Evolutionary conservation across 1,139 yeast species (phyloP).

Genomic region (Nadsonia starkeyi-henricii): DNA sequence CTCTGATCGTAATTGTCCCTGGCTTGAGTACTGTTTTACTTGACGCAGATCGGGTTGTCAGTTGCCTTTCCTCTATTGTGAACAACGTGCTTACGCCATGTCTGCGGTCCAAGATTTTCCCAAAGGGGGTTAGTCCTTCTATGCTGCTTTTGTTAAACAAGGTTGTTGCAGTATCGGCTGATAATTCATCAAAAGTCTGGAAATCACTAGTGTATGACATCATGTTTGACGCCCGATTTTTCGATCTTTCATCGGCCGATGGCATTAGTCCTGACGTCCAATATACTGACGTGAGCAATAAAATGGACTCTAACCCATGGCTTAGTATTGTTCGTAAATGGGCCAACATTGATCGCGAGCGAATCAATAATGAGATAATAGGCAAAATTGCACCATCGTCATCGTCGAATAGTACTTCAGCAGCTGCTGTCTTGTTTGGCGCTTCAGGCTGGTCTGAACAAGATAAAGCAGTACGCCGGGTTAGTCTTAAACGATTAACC

Average conservation of each 20-base stretch:
- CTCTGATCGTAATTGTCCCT: slow-evolving; percentile 28
- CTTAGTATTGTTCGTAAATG: slow-evolving; percentile 37
- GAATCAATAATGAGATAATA: slow-evolving; percentile 35
- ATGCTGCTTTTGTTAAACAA: slow-evolving; percentile 20
- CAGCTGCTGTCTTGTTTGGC: slow-evolving; percentile 39
- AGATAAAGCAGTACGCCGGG: slow-evolving; percentile 37
- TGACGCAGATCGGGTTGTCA: slow-evolving; percentile 34
- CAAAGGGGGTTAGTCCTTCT: slow-evolving; percentile 15
- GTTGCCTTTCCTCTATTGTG: slow-evolving; percentile 29
- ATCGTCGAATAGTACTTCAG: slow-evolving; percentile 36
- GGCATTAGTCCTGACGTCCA: no score
- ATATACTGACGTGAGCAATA: no score
- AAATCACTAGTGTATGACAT: slow-evolving; percentile 25
- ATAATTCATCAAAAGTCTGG: slow-evolving; percentile 26
- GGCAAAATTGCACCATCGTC: slow-evolving; percentile 6
- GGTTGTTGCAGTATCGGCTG: slow-evolving; percentile 12
- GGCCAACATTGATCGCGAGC: slow-evolving; percentile 46
- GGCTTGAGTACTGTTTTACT: slow-evolving; percentile 28
- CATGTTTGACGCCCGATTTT: slow-evolving; percentile 26
- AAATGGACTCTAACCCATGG: slow-evolving; percentile 27
- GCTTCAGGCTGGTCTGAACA: slow-evolving; percentile 54
- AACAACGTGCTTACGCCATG: slow-evolving; percentile 31
- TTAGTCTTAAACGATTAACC: slow-evolving; percentile 43
- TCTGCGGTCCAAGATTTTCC: slow-evolving; percentile 26
- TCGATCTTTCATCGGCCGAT: slow-evolving; percentile 26